phyloP scores from a whole-genome alignment of 495 filamentous ascomycete species.

The Terfezia boudieri region DNA sequence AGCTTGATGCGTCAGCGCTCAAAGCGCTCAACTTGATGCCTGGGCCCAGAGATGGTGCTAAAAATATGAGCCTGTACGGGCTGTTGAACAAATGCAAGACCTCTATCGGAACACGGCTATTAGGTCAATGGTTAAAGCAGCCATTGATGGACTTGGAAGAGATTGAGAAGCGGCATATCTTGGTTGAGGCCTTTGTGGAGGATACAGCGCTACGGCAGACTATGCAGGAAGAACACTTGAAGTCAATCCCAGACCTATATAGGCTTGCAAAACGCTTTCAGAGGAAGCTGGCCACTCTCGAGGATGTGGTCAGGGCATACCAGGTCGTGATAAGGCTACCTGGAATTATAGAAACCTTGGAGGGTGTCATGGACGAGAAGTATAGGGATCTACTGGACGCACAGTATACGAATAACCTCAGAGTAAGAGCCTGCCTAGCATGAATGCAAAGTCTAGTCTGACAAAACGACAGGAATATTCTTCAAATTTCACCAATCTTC shows the following conservation, averaged over 20 bases:
- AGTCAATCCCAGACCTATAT: slow-evolving; percentile 86
- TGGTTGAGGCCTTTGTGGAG: slow-evolving; percentile 85
- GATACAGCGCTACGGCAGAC: slow-evolving; percentile 89
- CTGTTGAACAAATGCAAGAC: slow-evolving; percentile 97
- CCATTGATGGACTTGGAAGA: slow-evolving; percentile 79
- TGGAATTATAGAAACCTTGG: slow-evolving; percentile 68
- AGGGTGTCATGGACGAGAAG: slow-evolving; percentile 84
- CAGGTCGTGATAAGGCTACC: slow-evolving; percentile 84
- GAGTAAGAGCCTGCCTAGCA: slow-evolving; percentile 11
- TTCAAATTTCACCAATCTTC: slow-evolving; percentile 48
- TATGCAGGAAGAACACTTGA: slow-evolving; percentile 93
- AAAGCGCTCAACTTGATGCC: slow-evolving; percentile 95
- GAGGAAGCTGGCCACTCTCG: slow-evolving; percentile 65
- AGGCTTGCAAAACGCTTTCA: slow-evolving; percentile 87
- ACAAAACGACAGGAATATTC: not conserved
- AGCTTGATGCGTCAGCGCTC: slow-evolving; percentile 82
- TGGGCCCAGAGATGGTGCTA: slow-evolving; percentile 75
- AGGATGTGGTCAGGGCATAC: slow-evolving; percentile 89
- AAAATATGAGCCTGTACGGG: slow-evolving; percentile 93
- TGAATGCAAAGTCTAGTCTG: too few species aligned
- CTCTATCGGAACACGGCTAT: slow-evolving; percentile 65
- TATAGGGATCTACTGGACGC: slow-evolving; percentile 73
- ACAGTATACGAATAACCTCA: slow-evolving; percentile 68
- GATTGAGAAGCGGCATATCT: slow-evolving; percentile 76
- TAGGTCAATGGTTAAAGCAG: slow-evolving; percentile 96